A percentile compares a stretch with the other conserved stretches of the same genome.
These are phyloP conservation scores for Cordyceps cicadae DNA, from an alignment of 2,329 filamentous ascomycete genomes.

Conservation along the genomic window DNA sequence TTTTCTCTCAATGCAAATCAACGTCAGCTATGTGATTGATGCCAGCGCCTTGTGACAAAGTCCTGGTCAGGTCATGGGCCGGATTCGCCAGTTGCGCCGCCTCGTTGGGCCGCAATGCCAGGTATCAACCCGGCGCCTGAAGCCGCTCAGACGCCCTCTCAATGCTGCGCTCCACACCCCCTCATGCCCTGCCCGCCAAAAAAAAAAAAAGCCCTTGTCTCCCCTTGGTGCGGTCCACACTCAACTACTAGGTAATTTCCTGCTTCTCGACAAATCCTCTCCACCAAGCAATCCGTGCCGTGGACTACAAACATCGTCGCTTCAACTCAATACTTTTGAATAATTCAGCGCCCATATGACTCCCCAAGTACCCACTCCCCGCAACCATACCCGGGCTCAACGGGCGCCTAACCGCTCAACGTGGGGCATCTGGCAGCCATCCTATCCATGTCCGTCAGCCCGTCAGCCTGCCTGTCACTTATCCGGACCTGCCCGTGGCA, in stretches of 20 bases:
- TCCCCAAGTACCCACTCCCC: not conserved
- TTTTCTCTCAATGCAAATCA: not conserved
- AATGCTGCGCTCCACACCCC: not conserved
- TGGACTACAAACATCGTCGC: not conserved
- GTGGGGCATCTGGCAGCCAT: conserved; percentile 4
- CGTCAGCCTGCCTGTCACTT: not conserved
- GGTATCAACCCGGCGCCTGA: conserved; percentile 4
- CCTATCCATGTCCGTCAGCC: not conserved
- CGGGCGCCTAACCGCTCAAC: not conserved
- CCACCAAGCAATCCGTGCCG: not conserved
- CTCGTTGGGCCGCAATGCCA: conserved; percentile 8
- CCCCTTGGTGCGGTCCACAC: not conserved
- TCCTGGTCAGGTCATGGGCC: not conserved
- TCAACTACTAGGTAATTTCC: too few species aligned
- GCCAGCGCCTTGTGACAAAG: not conserved
- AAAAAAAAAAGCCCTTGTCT: not conserved
- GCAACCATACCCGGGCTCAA: not conserved
- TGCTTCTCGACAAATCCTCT: too few species aligned
- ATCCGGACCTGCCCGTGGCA: not conserved
- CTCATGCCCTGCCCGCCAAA: not conserved
- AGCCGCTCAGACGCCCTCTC: not conserved
- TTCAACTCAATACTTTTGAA: not conserved
- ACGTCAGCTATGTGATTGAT: too few species aligned
- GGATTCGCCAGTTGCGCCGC: not conserved
- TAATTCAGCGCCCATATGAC: not conserved